Evolutionary conservation across 2,329 filamentous ascomycete species (phyloP), one percentile per base, ranked within the genome.

Genomic region (Albophoma yamanashiensis): DNA sequence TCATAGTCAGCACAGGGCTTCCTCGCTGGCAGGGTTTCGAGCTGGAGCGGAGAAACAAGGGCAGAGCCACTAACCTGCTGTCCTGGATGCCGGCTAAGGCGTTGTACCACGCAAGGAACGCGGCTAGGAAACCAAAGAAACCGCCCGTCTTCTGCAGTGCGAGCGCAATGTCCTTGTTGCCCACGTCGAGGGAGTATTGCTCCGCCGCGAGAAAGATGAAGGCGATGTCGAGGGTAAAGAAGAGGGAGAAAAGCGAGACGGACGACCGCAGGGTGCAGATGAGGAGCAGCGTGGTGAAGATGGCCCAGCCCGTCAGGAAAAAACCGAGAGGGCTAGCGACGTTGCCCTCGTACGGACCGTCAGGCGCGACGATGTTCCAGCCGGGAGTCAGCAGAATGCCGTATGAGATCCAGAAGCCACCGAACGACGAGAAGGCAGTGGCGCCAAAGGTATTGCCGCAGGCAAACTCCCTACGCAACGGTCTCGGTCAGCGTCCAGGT

Each of bases 401-500:
- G 67, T 90, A 89, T 15, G 82, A 79, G 68, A 93, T 83, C 90
- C 90, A 93, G 81, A 93, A 93, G 64, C 89, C 89, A 67, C 90
- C 89, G 69, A 90, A 93, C 0, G 89, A 92, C 12, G 88, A 89
- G 60, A 93, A 77, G 25, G 89, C 89, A 31, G 89, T 92, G 58
- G 89, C 89, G 79, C 89, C 89, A 65, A 93, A 92, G 14, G 90
- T 93, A 79, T 93, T 93, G 60, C 89, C 89, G n/a, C 90, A 81
- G 42, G 89, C 89, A 84, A 93, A 90, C 77, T 93, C 89, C 89
- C 88, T 91, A 58, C 9, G 25, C 31, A 14, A 45, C 36, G 6
- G 4, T 52, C 38, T n/a, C 6, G 7, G 40, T 67, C 36, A 67
- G 63, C 47, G 17, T 5, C 11, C 11, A 11, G 15, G 27, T 17